A percentile compares a stretch with the other conserved stretches of the same genome.
Evolutionary conservation across 2,329 filamentous ascomycete genomes (phyloP).

Genomic region (Cladophialophora psammophila): DNA sequence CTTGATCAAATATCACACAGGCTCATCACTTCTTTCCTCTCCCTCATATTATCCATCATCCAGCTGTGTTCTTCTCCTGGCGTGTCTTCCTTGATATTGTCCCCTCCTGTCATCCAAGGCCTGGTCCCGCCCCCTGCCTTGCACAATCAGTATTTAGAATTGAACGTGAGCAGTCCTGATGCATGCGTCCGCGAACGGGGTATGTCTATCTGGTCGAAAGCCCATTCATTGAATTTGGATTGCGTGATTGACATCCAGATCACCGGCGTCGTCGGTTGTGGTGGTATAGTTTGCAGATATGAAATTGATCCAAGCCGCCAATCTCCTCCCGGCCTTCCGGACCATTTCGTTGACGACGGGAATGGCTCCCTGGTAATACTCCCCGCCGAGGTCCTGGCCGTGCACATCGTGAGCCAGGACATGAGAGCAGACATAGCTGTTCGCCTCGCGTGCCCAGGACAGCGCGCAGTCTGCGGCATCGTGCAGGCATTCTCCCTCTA

Average conservation of each 20-base stretch:
- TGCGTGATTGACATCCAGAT: background rate
- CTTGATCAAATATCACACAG: background rate
- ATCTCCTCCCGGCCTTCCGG: conserved; percentile 37
- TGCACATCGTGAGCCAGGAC: conserved; percentile 70
- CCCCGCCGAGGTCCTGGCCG: conserved; percentile 50
- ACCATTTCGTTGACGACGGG: conserved; percentile 38
- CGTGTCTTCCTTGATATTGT: no score
- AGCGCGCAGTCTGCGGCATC: conserved; percentile 54
- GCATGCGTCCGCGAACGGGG: no score
- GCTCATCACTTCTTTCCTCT: background rate
- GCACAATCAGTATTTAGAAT: no score
- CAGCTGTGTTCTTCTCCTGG: no score
- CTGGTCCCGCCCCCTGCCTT: no score
- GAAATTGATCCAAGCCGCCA: conserved; percentile 39
- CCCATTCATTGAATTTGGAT: background rate
- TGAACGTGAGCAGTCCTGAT: no score
- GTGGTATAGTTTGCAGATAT: conserved; percentile 12
- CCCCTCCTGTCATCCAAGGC: no score
- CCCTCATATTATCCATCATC: no score
- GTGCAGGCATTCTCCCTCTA: conserved; percentile 30
- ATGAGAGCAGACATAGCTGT: conserved; percentile 67
- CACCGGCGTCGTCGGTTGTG: background rate
- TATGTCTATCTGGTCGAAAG: background rate
- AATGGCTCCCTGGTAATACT: conserved; percentile 40
- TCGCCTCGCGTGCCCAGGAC: conserved; percentile 64